A percentile compares a stretch with the other conserved stretches of the same genome.
Conservation (phyloP, 306 rosid genomes). For the Cucumis sativus region DNA sequence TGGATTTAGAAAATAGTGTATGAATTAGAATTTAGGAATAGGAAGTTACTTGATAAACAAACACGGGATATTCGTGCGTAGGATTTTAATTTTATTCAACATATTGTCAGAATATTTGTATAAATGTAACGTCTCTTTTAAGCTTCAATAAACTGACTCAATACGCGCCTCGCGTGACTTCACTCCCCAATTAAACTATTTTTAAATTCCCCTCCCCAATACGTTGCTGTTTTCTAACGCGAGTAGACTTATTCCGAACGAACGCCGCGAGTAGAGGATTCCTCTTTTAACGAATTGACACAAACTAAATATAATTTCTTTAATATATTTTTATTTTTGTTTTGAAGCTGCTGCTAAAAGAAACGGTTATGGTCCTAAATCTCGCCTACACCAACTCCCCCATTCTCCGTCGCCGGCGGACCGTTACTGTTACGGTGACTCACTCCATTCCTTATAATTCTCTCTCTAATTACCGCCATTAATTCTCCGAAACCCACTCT, state of each 20-base stretch:
- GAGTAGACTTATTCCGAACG: neutral
- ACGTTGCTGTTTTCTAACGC: neutral
- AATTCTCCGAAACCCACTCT: neutral
- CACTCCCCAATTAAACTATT: neutral
- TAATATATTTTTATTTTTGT: no score
- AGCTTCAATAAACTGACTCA: neutral
- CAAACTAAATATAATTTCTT: neutral
- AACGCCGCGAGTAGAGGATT: neutral
- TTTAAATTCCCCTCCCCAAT: neutral
- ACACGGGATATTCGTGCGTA: neutral
- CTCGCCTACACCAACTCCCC: conserved; percentile 17
- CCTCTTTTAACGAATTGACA: neutral
- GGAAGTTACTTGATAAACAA: neutral
- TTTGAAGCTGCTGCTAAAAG: neutral
- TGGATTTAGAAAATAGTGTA: no score
- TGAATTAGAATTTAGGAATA: no score
- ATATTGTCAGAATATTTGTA: neutral
- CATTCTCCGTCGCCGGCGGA: conserved; percentile 8
- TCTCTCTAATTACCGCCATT: neutral
- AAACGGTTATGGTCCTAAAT: conserved; percentile 47
- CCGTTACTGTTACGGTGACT: neutral
- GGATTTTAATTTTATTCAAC: neutral
- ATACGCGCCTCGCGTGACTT: neutral
- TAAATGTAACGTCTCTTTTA: conserved; percentile 9
- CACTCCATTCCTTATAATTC: neutral